These are phyloP conservation scores for Fusarium pilosicola DNA, from an alignment of 2,329 filamentous ascomycete species.

Conservation along the genomic window DNA sequence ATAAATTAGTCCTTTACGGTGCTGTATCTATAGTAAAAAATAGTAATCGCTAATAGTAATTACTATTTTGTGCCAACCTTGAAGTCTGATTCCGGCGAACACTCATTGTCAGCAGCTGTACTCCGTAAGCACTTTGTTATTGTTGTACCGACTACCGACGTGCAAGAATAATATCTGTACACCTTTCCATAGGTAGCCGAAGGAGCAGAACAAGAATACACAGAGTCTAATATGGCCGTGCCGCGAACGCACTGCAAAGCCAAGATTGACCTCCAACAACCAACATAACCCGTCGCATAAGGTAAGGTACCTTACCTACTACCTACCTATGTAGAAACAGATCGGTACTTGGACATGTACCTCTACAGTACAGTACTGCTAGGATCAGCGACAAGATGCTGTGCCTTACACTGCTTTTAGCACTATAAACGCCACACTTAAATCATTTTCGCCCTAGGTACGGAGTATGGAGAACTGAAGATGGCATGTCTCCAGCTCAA, in stretches of 20 bases:
- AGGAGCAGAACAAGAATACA: neutral
- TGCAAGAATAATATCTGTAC: neutral
- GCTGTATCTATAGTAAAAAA: too few relatives aligned
- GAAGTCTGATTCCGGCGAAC: too few relatives aligned
- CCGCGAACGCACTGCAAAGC: neutral
- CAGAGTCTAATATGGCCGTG: neutral
- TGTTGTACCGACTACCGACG: constrained; percentile 9
- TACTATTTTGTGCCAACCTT: too few relatives aligned
- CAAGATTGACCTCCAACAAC: constrained; percentile 8
- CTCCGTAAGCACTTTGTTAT: constrained; percentile 30
- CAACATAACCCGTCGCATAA: neutral
- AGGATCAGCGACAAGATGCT: neutral
- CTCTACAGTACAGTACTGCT: neutral
- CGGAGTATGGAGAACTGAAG: neutral
- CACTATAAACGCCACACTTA: constrained; percentile 40
- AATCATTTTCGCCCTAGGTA: constrained; percentile 13
- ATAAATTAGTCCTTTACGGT: too few relatives aligned
- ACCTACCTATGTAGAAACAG: neutral
- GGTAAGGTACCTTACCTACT: too few relatives aligned
- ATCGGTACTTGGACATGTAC: neutral
- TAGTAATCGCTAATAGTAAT: too few relatives aligned
- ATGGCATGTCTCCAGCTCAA: neutral
- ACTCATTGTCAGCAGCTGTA: constrained; percentile 7
- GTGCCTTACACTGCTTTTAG: constrained; percentile 4
- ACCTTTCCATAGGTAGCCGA: neutral